phyloP scores from a whole-genome alignment of 2,329 filamentous ascomycete species.

The Pseudocercospora macadamiae region DNA sequence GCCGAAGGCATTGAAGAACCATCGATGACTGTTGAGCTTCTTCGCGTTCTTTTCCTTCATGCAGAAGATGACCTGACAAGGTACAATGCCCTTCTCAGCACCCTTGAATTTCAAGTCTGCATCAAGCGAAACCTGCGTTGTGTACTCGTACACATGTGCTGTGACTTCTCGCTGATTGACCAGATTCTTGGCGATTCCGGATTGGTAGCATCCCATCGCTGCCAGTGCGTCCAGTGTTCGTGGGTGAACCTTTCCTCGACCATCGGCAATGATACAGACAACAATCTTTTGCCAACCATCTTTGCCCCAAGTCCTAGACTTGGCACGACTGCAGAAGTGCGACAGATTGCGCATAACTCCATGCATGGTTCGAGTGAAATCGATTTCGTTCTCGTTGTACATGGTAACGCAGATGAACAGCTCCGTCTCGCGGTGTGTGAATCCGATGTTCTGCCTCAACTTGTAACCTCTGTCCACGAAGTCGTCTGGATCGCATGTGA shows the following conservation, averaged over 20 bases:
- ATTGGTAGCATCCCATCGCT: conserved; percentile 96
- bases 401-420: conserved; percentile 96
- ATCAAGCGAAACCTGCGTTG: conserved; percentile 94
- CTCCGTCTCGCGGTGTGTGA: conserved; percentile 84
- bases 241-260: conserved; percentile 89
- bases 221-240: conserved; percentile 91
- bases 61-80: conserved; percentile 97
- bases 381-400: conserved; percentile 98
- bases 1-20: conserved; percentile 99
- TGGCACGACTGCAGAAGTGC: conserved; percentile 90
- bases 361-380: conserved; percentile 97
- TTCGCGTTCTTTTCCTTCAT: conserved; percentile 97
- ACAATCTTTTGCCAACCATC: conserved; percentile 99
- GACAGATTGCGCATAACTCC: conserved; percentile 98
- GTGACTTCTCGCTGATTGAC: conserved; percentile 96
- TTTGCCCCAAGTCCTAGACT: conserved; percentile 95
- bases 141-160: conserved; percentile 98
- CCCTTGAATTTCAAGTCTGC: conserved; percentile 98
- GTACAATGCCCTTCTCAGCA: conserved; percentile 97
- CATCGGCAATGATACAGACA: conserved; percentile 93
- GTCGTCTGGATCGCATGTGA: conserved; percentile 96
- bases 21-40: conserved; percentile 97
- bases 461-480: conserved; percentile 89
- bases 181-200: conserved; percentile 96
- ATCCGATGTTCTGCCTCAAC: conserved; percentile 85